A percentile compares a stretch with the other conserved stretches of the same genome.
These are phyloP conservation scores for Antarctomyces pellizariae DNA, from an alignment of 495 filamentous ascomycete genomes.

Conservation along the genomic window DNA sequence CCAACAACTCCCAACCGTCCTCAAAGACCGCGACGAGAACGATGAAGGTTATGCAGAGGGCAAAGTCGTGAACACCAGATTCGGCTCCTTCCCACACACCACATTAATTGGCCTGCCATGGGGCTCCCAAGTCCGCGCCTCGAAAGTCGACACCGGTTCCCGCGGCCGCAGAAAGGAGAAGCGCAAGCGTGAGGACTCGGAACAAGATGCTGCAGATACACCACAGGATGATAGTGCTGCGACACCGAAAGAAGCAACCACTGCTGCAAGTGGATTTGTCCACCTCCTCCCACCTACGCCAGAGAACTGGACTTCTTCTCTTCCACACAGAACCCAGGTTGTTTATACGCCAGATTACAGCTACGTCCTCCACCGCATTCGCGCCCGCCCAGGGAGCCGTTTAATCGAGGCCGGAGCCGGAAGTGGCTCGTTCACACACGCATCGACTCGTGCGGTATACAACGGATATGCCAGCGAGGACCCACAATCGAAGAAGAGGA, in stretches of 20 bases:
- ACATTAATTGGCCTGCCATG: constrained; percentile 64
- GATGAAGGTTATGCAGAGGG: constrained; percentile 56
- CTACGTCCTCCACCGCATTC: constrained; percentile 73
- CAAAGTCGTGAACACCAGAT: constrained; percentile 75
- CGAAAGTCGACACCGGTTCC: constrained; percentile 73
- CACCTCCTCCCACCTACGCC: constrained; percentile 82
- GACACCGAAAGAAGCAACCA: constrained; percentile 18
- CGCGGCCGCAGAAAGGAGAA: constrained; percentile 37
- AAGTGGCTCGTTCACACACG: constrained; percentile 89
- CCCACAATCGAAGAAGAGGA: constrained; percentile 12
- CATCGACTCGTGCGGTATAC: constrained; percentile 67
- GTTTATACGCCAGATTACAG: constrained; percentile 97
- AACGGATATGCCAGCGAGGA: constrained; percentile 37
- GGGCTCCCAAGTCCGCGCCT: constrained; percentile 78
- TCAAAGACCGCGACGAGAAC: constrained; percentile 32
- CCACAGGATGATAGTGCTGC: constrained; percentile 6
- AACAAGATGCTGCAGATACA: constrained; percentile 4
- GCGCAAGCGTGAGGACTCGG: constrained; percentile 24
- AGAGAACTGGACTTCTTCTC: constrained; percentile 71
- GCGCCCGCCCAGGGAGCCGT: constrained; percentile 52
- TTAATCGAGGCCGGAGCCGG: constrained; percentile 89
- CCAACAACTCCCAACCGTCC: constrained; percentile 47
- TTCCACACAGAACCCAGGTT: constrained; percentile 90
- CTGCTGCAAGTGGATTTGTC: constrained; percentile 61
- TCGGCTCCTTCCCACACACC: constrained; percentile 82